Base-by-base conservation (phyloP, 2,329 filamentous ascomycete genomes). In the Didymellaceae sp. region DNA sequence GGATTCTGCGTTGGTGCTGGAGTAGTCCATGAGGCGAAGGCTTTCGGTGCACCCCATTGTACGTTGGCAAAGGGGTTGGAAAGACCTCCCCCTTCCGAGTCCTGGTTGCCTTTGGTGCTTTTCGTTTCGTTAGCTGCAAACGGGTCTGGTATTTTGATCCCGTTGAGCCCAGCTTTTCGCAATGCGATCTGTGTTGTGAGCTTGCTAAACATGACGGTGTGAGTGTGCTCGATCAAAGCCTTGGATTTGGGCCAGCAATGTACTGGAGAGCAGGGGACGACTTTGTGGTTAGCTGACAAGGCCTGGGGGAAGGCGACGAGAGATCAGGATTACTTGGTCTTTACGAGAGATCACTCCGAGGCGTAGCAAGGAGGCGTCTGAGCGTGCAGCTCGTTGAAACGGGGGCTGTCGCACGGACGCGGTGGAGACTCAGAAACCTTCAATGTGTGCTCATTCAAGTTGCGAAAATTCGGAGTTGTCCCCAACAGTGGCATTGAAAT, bases 171-270 rank as follows among this genome's bases (percentile, higher is more conserved):
- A 41, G 77, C 77, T 65, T 82, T 84, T 57, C 77, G 82, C 59
- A 86, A 75, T 54, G 82, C 83, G 57, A 85, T 71, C 69, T 85
- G 85, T 35, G 82, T 82, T 13, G 79, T 78, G 48, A 86, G 71
- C 57, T 75, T 80, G 61, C 79, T 78, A 64, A 85, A 78, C 82
- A 85, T 85, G 45, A 32, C 45, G 37, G 30, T 42, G 17, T 49
- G 50, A 31, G 38, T 17, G 39, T 32, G 37, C 16, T 25, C 33
- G 31, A 24, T 25, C n/a, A 18, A 21, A 42, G 42, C 11, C 20
- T n/a, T 21, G 24, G 25, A 5, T n/a, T 18, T 31, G 31, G 30
- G 14, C 33, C n/a, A 32, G 10, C 16, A 37, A 4, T 45, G 22
- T 37, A 28, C 35, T 44, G 34, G 25, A 45, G 20, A 37, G 37